Base-by-base conservation (phyloP, 208 protist species). In the Trypanosoma lewisi region DNA sequence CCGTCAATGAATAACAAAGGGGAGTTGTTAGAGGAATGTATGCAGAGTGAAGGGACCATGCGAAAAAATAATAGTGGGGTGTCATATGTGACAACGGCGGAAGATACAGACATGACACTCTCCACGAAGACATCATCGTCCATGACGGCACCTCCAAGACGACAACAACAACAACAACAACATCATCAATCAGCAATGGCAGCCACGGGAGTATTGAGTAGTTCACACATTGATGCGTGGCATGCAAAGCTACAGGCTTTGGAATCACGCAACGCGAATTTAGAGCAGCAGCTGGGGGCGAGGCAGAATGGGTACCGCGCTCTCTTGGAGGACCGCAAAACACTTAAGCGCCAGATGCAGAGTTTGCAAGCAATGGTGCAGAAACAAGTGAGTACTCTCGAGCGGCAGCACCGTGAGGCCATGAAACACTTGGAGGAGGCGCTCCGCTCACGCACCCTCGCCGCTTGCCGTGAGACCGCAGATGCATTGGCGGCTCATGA, bases 391-490 rank as follows among this genome's bases (percentile, higher is more conserved):
- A 23, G 27, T 23, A 12, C 12, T 14, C 21, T 65, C 2, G 66
- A 72, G 23, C 4, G 49, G 16, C 44, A 60, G 16, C 66, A 72
- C 6, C 41, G 66, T n/a, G 58, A 60, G 4, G 37, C 49, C 2
- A 14, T 72, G 34, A 60, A 52, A 42, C 56, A 53, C 34, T 50
- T 72, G 2, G 66, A 72, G 37, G 41, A 49, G 21, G 39, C 25
- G 25, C 57, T 61, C 21, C 56, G 66, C 31, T 9, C 25, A 4
- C 49, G 49, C 17, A 49, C 49, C 4, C 19, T 33, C 8, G 48
- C 36, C 36, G 56, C 49, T 2, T 51, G n/a, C 36, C 23, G 16
- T 25, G 31, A 61, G 3, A 42, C 14, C 0, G n/a, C 16, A 30
- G 39, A 60, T 19, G 48, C 9, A 23, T 14, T 12, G 4, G 47